Percentiles rank a stretch among this genome's conserved stretches.
Evolutionary conservation across 1,139 yeast genomes (phyloP).

Genomic region (Candida mesenterica): DNA sequence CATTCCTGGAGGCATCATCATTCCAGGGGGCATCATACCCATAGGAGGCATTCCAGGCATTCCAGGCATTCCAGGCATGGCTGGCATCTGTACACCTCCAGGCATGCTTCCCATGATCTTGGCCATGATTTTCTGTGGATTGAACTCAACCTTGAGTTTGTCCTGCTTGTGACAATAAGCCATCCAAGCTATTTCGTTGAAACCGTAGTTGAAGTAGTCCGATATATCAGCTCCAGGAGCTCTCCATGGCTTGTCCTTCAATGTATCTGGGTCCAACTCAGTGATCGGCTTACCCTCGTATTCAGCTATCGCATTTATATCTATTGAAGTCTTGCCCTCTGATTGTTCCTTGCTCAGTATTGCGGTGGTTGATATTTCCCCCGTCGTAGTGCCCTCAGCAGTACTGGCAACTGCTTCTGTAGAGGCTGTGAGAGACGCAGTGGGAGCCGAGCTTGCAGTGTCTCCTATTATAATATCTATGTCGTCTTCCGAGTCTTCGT

Average conservation of each 20-base stretch:
- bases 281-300: slow-evolving; percentile 83
- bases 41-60: slow-evolving; percentile 22
- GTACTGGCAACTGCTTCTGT: slow-evolving; percentile 23
- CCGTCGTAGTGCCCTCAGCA: slow-evolving; percentile 9
- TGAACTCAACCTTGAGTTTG: slow-evolving; percentile 72
- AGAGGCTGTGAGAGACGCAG: slow-evolving; percentile 24
- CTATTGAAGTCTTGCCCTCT: slow-evolving; percentile 49
- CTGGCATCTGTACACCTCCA: slow-evolving; percentile 8
- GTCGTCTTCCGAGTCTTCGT: slow-evolving; percentile 47
- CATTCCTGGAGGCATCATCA: slow-evolving; percentile 31
- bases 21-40: slow-evolving; percentile 22
- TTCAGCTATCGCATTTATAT: slow-evolving; percentile 75
- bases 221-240: slow-evolving; percentile 93
- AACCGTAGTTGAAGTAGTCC: slow-evolving; percentile 94
- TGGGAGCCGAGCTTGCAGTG: slow-evolving; percentile 24
- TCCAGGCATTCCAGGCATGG: slow-evolving; percentile 15
- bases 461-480: slow-evolving; percentile 40
- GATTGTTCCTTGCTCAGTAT: slow-evolving; percentile 31
- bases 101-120: slow-evolving; percentile 31
- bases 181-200: slow-evolving; percentile 95
- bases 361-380: slow-evolving; percentile 24
- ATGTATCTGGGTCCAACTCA: slow-evolving; percentile 73
- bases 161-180: slow-evolving; percentile 91
- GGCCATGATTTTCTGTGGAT: slow-evolving; percentile 55
- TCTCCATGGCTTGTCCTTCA: slow-evolving; percentile 97